phyloP scores from a whole-genome alignment of 495 filamentous ascomycete species.

The Aspergillus campestris region DNA sequence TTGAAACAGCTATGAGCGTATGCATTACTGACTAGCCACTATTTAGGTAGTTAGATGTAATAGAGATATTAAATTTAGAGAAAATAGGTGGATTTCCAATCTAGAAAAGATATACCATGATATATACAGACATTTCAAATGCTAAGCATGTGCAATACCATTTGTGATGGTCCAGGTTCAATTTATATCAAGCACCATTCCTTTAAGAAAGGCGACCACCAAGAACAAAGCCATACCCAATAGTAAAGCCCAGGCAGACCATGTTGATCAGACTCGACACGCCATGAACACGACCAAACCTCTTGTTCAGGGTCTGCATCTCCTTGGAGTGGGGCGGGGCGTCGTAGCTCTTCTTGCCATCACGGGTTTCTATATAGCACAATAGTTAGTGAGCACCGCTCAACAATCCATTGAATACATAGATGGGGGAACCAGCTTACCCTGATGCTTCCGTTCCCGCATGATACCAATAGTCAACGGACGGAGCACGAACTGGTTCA shows the following conservation, averaged over 20 bases:
- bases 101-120: no score
- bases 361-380: conserved; percentile 50
- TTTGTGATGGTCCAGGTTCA: no score
- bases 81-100: no score
- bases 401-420: background rate
- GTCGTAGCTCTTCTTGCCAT: conserved; percentile 80
- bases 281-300: conserved; percentile 73
- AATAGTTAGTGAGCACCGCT: conserved; percentile 1
- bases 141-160: no score
- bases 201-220: conserved; percentile 41
- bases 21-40: no score
- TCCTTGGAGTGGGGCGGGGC: conserved; percentile 63
- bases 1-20: no score
- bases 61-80: no score
- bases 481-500: conserved; percentile 60
- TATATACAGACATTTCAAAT: no score
- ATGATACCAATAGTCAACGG: conserved; percentile 67
- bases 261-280: conserved; percentile 68
- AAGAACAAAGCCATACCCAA: conserved; percentile 67
- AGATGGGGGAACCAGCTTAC: conserved; percentile 30
- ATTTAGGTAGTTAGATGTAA: no score
- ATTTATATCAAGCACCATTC: no score
- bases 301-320: conserved; percentile 74
- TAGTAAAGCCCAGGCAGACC: conserved; percentile 51
- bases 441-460: conserved; percentile 65